A percentile compares a stretch with the other conserved stretches of the same genome.
These are phyloP conservation scores for Phytopythium helicoides DNA, from an alignment of 352 stramenopile species.

Conservation along the genomic window DNA sequence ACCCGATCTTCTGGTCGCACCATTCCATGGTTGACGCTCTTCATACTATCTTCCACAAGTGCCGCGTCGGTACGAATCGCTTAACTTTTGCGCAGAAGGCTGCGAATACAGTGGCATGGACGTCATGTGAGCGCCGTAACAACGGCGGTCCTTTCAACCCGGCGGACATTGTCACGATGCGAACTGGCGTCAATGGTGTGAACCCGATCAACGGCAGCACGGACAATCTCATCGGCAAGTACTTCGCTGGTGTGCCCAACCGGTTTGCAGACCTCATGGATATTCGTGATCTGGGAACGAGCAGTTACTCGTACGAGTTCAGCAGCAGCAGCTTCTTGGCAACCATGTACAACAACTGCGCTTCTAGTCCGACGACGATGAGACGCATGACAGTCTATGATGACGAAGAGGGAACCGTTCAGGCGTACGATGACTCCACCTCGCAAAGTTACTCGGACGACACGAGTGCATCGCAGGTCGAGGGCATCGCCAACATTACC, in stretches of 20 bases:
- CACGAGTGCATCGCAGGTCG: no score
- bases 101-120: slow-evolving; percentile 37
- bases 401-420: neutral
- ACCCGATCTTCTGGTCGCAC: slow-evolving; percentile 77
- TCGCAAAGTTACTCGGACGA: no score
- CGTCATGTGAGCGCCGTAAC: slow-evolving; percentile 35
- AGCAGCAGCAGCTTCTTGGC: slow-evolving; percentile 36
- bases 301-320: slow-evolving; percentile 62
- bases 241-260: slow-evolving; percentile 33
- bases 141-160: slow-evolving; percentile 34
- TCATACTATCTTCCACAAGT: slow-evolving; percentile 76
- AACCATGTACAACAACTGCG: slow-evolving; percentile 38
- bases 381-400: no score
- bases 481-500: no score
- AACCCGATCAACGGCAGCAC: slow-evolving; percentile 34
- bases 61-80: slow-evolving; percentile 37
- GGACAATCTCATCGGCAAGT: slow-evolving; percentile 36
- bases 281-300: slow-evolving; percentile 34
- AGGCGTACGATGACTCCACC: neutral
- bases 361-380: neutral
- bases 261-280: slow-evolving; percentile 48
- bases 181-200: slow-evolving; percentile 28
- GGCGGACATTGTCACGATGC: slow-evolving; percentile 39
- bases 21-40: slow-evolving; percentile 66
- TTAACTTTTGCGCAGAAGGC: slow-evolving; percentile 52